These are phyloP conservation scores for Fusarium sp. DNA, from an alignment of 2,329 filamentous ascomycete species.

Conservation along the genomic window DNA sequence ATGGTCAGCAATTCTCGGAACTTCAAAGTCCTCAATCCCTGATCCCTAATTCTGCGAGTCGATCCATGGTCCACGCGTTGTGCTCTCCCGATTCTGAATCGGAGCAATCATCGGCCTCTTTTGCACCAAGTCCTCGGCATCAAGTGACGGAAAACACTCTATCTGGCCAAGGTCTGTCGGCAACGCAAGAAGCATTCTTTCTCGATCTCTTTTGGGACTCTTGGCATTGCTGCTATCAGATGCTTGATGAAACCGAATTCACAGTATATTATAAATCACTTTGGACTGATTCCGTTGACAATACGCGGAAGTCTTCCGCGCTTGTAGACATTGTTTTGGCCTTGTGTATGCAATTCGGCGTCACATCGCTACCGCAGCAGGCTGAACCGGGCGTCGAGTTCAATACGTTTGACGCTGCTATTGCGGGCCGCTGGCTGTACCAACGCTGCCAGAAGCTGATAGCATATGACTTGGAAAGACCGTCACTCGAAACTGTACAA, in stretches of 20 bases:
- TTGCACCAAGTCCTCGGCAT: rapidly evolving
- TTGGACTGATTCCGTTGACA: background rate
- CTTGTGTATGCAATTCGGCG: background rate
- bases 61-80: background rate
- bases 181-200: background rate
- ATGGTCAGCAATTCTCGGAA: rapidly evolving
- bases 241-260: background rate
- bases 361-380: background rate
- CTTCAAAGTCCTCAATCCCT: background rate
- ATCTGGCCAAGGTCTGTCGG: background rate
- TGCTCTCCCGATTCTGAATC: background rate
- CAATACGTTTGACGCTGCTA: background rate
- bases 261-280: background rate
- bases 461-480: background rate
- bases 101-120: rapidly evolving
- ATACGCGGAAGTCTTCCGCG: background rate
- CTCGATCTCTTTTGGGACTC: constrained; percentile 6
- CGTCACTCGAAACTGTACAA: background rate
- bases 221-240: constrained; percentile 10
- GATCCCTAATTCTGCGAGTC: constrained; percentile 4
- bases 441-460: background rate
- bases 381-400: background rate
- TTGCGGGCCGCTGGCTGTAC: background rate
- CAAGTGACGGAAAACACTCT: background rate
- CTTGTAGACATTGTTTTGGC: background rate